Conservation (phyloP, 768 basidiomycete species). For the Austroboletus festivus region DNA sequence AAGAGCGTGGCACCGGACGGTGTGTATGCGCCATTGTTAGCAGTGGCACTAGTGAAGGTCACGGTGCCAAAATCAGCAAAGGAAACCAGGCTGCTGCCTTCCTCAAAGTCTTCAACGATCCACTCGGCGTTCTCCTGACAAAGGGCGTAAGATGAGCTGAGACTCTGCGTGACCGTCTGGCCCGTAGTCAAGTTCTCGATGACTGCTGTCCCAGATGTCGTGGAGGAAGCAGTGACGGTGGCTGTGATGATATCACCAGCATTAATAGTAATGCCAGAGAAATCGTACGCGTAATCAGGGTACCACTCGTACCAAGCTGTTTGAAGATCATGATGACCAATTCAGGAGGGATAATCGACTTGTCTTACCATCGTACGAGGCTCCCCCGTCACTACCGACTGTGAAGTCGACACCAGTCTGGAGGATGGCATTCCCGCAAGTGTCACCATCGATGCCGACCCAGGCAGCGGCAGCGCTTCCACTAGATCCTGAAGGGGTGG, state of each 20-base stretch:
- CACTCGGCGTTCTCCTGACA: slow-evolving; percentile 20
- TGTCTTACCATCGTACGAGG: slow-evolving; percentile 13
- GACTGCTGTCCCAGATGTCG: slow-evolving; percentile 15
- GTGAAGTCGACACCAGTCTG: slow-evolving; percentile 20
- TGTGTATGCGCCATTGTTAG: slow-evolving; percentile 6
- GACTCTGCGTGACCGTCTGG: not conserved
- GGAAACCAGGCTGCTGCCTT: not conserved
- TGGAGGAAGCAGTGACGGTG: slow-evolving; percentile 16
- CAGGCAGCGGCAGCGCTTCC: slow-evolving; percentile 4
- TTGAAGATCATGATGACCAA: not conserved
- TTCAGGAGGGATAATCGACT: not conserved
- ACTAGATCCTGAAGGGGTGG: not conserved
- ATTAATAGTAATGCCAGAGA: slow-evolving; percentile 13
- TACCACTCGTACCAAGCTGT: slow-evolving; percentile 25
- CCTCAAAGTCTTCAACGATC: slow-evolving; percentile 23
- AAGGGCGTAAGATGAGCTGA: slow-evolving; percentile 16
- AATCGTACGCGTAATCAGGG: slow-evolving; percentile 13
- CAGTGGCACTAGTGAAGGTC: slow-evolving; percentile 11
- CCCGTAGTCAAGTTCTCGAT: slow-evolving; percentile 21
- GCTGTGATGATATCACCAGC: slow-evolving; percentile 16
- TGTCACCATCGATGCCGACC: slow-evolving; percentile 16
- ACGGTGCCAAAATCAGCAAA: slow-evolving; percentile 22
- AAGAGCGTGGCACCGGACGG: slow-evolving; percentile 9
- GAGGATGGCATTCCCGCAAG: slow-evolving; percentile 12
- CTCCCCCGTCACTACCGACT: not conserved